These are phyloP conservation scores for Naganishia vaughanmartiniae DNA, from an alignment of 768 basidiomycete genomes.

Conservation along the genomic window DNA sequence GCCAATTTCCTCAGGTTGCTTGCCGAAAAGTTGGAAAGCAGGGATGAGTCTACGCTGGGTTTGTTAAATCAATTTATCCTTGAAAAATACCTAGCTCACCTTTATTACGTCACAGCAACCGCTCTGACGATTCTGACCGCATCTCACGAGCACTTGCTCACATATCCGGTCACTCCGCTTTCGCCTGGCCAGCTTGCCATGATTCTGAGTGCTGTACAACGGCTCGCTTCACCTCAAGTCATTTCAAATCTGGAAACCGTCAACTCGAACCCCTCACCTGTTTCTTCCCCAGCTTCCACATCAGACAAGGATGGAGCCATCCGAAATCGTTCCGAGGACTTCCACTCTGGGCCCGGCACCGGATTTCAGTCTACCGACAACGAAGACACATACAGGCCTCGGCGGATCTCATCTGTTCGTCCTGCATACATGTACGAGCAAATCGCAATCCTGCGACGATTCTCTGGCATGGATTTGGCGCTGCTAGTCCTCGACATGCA, in stretches of 20 bases:
- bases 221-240: slow-evolving; percentile 38
- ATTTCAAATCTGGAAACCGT: slow-evolving; percentile 37
- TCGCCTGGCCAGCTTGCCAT: slow-evolving; percentile 18
- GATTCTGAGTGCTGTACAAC: slow-evolving; percentile 30
- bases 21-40: slow-evolving; percentile 32
- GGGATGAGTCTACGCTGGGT: slow-evolving; percentile 26
- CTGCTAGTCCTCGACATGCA: slow-evolving; percentile 23
- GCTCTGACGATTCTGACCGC: slow-evolving; percentile 39
- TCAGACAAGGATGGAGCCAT: slow-evolving; percentile 30
- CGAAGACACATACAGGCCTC: background rate
- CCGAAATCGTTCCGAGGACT: slow-evolving; percentile 9
- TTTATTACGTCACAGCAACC: slow-evolving; percentile 34
- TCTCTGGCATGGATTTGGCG: slow-evolving; percentile 19
- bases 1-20: slow-evolving; percentile 33
- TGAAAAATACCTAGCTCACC: background rate
- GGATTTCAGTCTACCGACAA: background rate
- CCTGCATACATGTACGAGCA: slow-evolving; percentile 7
- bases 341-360: slow-evolving; percentile 30
- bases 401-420: background rate
- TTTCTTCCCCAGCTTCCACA: slow-evolving; percentile 27
- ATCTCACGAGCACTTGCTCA: slow-evolving; percentile 35
- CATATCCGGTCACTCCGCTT: slow-evolving; percentile 34
- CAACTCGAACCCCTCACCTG: slow-evolving; percentile 33
- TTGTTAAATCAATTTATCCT: background rate
- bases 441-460: slow-evolving; percentile 14